Base-by-base conservation (phyloP, 805 yeast species). In the Tetrapisispora fleetii region DNA sequence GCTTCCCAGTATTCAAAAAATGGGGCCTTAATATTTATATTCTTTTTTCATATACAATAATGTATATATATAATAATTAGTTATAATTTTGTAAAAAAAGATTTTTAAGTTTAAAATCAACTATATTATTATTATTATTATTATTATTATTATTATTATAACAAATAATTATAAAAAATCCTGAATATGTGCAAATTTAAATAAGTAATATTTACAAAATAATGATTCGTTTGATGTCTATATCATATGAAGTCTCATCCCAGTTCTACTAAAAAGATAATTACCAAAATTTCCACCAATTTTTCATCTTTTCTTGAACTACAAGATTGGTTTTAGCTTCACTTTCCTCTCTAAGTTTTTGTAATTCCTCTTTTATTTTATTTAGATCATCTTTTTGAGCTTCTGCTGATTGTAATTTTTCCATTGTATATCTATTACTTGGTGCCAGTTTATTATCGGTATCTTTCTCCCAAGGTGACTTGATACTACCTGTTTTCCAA, bases 401-500 rank as follows among this genome's bases (percentile, higher is more conserved):
- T 47, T 54, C 56, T 24, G 60, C 70, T 67, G 51, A 67, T 63
- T 67, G 58, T 60, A 60, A 58, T 68, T 60, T 42, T 64, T 69
- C 30, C 79, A 85, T 50, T 11, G 55, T 54, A 41, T 41, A 28
- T 63, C 63, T 51, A 71, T 73, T 58, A 43, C 76, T 74, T 49
- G 74, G 59, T 32, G 57, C 55, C 28, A 40, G 9, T 16, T 32
- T 32, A 32, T 14, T 14, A 3, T 5, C 13, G 39, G 52, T 57
- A 45, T 60, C 60, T 37, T 55, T 57, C 47, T 76, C 91, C 76
- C 85, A 83, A 0, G 95, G 93, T 1, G 83, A 75, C 40, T 71
- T 68, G 37, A 85, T 75, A 1, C 79, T 70, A 0, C 90, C 95
- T 0, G 95, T 80, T 61, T 77, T 82, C 95, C 95, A 85, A 44